Percentiles rank a stretch among this genome's conserved stretches.
Conservation (phyloP, 495 filamentous ascomycete genomes). For the Aspergillus sparsus region DNA sequence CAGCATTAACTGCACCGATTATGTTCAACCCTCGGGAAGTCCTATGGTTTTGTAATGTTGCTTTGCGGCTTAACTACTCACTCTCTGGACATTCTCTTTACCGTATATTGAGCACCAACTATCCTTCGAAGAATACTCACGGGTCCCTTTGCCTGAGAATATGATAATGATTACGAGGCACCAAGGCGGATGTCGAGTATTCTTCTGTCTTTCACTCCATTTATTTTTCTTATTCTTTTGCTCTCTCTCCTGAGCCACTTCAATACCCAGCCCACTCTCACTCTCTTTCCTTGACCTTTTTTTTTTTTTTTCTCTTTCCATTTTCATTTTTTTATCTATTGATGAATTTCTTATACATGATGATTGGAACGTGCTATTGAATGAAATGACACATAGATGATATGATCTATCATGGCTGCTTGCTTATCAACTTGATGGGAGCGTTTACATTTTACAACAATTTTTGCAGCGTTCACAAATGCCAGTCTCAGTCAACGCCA, state of each 20-base stretch:
- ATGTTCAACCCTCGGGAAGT: background rate
- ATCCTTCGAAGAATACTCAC: too few species aligned
- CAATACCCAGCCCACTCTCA: constrained; percentile 11
- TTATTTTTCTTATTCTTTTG: constrained; percentile 9
- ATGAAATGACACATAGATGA: constrained; percentile 32
- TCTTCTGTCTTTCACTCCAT: constrained; percentile 9
- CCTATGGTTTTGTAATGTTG: background rate
- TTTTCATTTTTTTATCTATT: background rate
- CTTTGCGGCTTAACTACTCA: constrained; percentile 1
- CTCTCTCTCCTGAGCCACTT: constrained; percentile 1
- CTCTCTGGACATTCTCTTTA: constrained; percentile 15
- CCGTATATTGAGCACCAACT: too few species aligned
- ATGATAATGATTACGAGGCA: background rate
- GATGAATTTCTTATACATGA: constrained; percentile 20
- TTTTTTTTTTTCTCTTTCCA: constrained; percentile 9
- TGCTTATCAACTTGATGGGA: constrained; percentile 21
- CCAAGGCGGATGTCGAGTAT: background rate
- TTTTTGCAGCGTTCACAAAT: constrained; percentile 16
- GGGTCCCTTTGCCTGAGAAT: background rate
- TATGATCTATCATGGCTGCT: constrained; percentile 23
- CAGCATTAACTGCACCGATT: constrained; percentile 1
- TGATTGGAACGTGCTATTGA: constrained; percentile 34
- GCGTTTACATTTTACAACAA: constrained; percentile 12
- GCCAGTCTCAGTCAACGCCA: background rate
- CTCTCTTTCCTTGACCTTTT: constrained; percentile 8